These are phyloP conservation scores for Colletotrichum sp. DNA, from an alignment of 2,329 filamentous ascomycete genomes.

Conservation along the genomic window DNA sequence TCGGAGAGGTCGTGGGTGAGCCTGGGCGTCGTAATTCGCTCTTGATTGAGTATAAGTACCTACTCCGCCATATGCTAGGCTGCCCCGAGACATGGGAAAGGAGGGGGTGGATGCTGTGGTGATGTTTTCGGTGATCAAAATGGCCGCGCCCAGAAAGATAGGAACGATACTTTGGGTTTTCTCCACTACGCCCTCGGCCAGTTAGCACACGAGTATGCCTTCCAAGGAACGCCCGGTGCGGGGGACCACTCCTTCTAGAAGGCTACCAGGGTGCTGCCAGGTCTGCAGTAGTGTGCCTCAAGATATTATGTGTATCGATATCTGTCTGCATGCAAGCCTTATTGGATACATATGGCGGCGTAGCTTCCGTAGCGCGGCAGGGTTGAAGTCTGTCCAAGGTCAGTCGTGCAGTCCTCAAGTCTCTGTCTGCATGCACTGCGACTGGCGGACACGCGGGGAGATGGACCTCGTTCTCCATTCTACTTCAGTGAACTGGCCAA, in stretches of 20 bases:
- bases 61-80: neutral
- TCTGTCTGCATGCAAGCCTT: neutral
- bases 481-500: neutral
- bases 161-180: conserved; percentile 2
- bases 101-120: neutral
- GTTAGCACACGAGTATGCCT: neutral
- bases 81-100: conserved; percentile 4
- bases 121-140: conserved; percentile 8
- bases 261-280: conserved; percentile 1
- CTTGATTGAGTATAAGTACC: neutral
- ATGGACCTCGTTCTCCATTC: neutral
- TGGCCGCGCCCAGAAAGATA: conserved; percentile 2
- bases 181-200: neutral
- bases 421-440: neutral
- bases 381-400: neutral
- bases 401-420: neutral
- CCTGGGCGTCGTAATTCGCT: conserved; percentile 1
- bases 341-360: neutral
- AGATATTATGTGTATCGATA: neutral
- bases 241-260: conserved; percentile 18
- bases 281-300: neutral
- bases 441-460: neutral
- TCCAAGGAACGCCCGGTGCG: conserved; percentile 2
- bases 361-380: neutral
- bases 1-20: neutral